phyloP scores from a whole-genome alignment of 1,139 yeast species.

The Candida tetrigidarum region DNA sequence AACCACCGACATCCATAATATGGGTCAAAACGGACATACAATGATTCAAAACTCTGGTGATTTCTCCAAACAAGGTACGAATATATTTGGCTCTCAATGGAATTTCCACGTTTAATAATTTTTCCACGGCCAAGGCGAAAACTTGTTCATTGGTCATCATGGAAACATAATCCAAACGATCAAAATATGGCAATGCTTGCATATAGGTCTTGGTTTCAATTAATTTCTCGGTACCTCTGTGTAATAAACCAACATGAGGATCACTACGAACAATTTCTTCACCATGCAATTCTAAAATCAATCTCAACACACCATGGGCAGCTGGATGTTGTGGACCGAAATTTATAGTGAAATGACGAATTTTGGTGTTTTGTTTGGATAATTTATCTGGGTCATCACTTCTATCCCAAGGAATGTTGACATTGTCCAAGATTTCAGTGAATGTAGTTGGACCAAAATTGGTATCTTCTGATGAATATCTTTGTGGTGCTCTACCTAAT shows the following conservation, averaged over 20 bases:
- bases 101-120: slow-evolving; percentile 81
- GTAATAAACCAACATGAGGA: slow-evolving; percentile 87
- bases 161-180: slow-evolving; percentile 85
- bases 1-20: slow-evolving; percentile 95
- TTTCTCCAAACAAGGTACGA: slow-evolving; percentile 86
- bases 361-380: slow-evolving; percentile 56
- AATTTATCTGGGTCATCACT: slow-evolving; percentile 51
- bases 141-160: slow-evolving; percentile 95
- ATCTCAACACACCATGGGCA: slow-evolving; percentile 90
- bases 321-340: slow-evolving; percentile 97
- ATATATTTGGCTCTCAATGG: slow-evolving; percentile 86
- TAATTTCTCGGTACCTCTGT: slow-evolving; percentile 88
- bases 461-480: slow-evolving; percentile 25
- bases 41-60: slow-evolving; percentile 83
- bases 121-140: slow-evolving; percentile 83
- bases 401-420: slow-evolving; percentile 51
- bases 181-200: slow-evolving; percentile 90
- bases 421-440: slow-evolving; percentile 50
- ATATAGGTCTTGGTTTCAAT: slow-evolving; percentile 83
- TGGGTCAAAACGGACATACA: slow-evolving; percentile 87
- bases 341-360: slow-evolving; percentile 87
- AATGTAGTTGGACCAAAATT: slow-evolving; percentile 41
- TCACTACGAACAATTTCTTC: slow-evolving; percentile 88
- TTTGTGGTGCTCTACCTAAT: slow-evolving; percentile 14
- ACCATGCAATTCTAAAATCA: slow-evolving; percentile 85